Evolutionary conservation across 768 basidiomycete species (phyloP), one percentile per base, ranked within the genome.

Genomic region (Phylloporus sp.): DNA sequence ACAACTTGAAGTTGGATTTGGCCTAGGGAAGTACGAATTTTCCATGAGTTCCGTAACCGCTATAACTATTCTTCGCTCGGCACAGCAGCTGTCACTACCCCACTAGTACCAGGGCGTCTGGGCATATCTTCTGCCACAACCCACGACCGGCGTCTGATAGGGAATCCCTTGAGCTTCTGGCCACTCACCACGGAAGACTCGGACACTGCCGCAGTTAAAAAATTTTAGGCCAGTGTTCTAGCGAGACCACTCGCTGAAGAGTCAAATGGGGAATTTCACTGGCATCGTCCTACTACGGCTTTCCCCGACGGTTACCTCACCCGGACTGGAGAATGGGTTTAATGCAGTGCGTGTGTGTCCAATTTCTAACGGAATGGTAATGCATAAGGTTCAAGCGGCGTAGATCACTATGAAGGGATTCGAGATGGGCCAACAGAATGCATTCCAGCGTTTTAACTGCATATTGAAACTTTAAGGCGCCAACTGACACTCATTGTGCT

Each of bases 201-300:
- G 72, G 40, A 55, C 51, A 2, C n/a, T n/a, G 63, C 71, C 2
- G 76, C 80, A 11, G 37, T 58, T 29, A 44, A 4, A 61, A 63
- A 69, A 9, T 59, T 67, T 10, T 75, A 70, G 55, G 74, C 76
- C n/a, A 81, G 77, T 54, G 63, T 81, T 36, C 69, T 81, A 11
- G 75, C 73, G 0, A 80, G 80, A 3, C 69, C 69, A 26, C 59
- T 67, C n/a, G 79, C 72, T 51, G 80, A 84, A 53, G 44, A 36
- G 29, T 49, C 53, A 31, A 73, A 71, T 53, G 80, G 81, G 49
- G 79, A 82, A 38, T 76, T n/a, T 68, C 33, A 73, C 73, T 6
- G 79, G 81, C 50, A 59, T 78, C 20, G 76, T 69, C 5, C 38
- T 82, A n/a, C n/a, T n/a, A n/a, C n/a, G n/a, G n/a, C n/a, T n/a